phyloP scores from a whole-genome alignment of 2,329 filamentous ascomycete genomes.

The Alternaria novae-zelandiae region DNA sequence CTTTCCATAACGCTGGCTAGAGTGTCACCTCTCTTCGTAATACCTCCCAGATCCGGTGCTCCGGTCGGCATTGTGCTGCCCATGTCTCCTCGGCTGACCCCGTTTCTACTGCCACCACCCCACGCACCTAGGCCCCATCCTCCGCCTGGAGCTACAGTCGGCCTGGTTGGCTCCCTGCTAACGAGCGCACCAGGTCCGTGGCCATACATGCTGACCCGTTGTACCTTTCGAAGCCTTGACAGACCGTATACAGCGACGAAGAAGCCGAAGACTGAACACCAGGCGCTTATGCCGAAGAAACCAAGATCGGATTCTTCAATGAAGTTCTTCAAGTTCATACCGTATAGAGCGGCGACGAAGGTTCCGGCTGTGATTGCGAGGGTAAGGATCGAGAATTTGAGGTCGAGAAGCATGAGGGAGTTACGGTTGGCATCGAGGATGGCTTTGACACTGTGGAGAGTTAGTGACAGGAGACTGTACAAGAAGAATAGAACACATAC shows the following conservation, averaged over 20 bases:
- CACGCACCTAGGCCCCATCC: constrained; percentile 38
- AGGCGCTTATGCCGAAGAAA: constrained; percentile 75
- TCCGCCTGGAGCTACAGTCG: constrained; percentile 4
- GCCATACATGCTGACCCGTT: constrained; percentile 86
- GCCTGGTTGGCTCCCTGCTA: constrained; percentile 15
- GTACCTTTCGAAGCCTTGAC: constrained; percentile 80
- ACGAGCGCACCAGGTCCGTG: constrained; percentile 31
- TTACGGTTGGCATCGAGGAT: constrained; percentile 98
- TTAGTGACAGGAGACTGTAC: constrained; percentile 22
- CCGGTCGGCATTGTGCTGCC: constrained; percentile 16
- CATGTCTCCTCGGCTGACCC: constrained; percentile 24
- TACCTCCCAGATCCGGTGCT: constrained; percentile 19
- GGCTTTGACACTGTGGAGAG: constrained; percentile 75
- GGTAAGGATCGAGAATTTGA: constrained; percentile 95
- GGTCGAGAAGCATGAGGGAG: constrained; percentile 93
- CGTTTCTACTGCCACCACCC: constrained; percentile 37
- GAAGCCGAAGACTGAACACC: constrained; percentile 74
- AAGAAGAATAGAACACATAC: constrained; percentile 60
- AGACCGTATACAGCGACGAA: constrained; percentile 85
- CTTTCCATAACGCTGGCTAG: constrained; percentile 35
- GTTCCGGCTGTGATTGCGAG: constrained; percentile 94
- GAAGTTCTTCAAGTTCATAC: constrained; percentile 99
- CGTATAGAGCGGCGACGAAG: constrained; percentile 97
- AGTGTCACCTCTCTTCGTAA: constrained; percentile 29
- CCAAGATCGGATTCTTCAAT: constrained; percentile 92